Percentiles rank a stretch among this genome's conserved stretches.
Evolutionary conservation across 441 rosid genomes (phyloP).

Genomic region (Pelargonium cotyledonis): DNA sequence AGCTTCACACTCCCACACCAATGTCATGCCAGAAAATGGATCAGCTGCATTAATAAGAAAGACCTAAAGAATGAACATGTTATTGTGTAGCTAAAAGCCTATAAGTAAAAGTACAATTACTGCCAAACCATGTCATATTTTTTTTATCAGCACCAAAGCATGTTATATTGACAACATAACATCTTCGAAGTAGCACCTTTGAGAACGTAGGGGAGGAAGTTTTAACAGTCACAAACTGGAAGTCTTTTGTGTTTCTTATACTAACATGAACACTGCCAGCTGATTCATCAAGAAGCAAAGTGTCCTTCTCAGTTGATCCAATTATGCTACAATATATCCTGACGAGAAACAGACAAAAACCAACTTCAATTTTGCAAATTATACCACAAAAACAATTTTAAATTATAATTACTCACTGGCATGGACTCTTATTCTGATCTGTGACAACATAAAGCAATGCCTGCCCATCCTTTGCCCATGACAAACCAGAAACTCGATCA

Average conservation of each 20-base stretch:
- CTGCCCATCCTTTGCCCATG: constrained; percentile 88
- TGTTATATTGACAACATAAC: constrained; percentile 12
- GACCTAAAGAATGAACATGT: constrained; percentile 63
- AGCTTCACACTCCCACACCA: constrained; percentile 81
- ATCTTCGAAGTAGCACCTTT: constrained; percentile 42
- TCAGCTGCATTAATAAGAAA: constrained; percentile 91
- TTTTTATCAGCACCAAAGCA: constrained; percentile 4
- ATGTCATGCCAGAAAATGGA: constrained; percentile 67
- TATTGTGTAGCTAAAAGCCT: constrained; percentile 16
- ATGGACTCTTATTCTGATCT: constrained; percentile 77
- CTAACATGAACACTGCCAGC: constrained; percentile 58
- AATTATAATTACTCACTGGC: constrained; percentile 32
- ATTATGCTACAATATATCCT: constrained; percentile 87
- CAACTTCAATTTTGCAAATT: constrained; percentile 1
- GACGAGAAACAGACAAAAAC: constrained; percentile 9
- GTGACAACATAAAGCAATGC: constrained; percentile 83
- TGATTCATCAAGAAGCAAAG: constrained; percentile 68
- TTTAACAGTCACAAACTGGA: constrained; percentile 63
- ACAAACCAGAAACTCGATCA: constrained; percentile 69
- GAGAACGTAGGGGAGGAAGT: constrained; percentile 64
- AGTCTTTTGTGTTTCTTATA: constrained; percentile 79
- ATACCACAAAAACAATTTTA: constrained; percentile 10
- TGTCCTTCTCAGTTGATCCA: constrained; percentile 88
- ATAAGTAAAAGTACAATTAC: constrained; percentile 15
- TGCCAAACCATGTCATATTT: not conserved